phyloP scores from a whole-genome alignment of 129 eudicot genomes.

The Flaveria brownii region DNA sequence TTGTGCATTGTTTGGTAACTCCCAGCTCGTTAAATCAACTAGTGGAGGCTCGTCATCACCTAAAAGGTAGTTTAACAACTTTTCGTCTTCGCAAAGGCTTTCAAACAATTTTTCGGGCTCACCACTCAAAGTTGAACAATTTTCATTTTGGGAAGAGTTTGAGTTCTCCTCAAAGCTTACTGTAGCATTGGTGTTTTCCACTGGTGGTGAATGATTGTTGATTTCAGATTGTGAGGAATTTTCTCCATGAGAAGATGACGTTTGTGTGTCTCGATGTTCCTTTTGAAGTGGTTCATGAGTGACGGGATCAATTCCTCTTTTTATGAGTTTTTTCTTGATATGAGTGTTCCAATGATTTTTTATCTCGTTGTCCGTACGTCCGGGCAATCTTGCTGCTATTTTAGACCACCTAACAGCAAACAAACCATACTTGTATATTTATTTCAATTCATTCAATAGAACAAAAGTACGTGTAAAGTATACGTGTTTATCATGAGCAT shows the following conservation, averaged over 20 bases:
- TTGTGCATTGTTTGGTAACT: conserved; percentile 39
- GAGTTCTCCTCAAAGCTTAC: conserved; percentile 54
- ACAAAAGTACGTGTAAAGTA: no score
- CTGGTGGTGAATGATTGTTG: conserved; percentile 17
- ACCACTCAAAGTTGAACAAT: conserved; percentile 35
- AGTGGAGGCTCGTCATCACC: conserved; percentile 54
- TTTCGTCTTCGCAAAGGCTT: conserved; percentile 55
- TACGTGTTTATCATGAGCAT: no score
- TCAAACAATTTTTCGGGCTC: conserved; percentile 45
- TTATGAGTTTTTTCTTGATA: conserved; percentile 83
- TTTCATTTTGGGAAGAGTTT: conserved; percentile 42
- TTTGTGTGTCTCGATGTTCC: conserved; percentile 28
- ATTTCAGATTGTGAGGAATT: conserved; percentile 32
- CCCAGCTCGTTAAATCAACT: conserved; percentile 56
- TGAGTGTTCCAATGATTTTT: conserved; percentile 97
- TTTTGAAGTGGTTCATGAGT: conserved; percentile 88
- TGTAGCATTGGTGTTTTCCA: conserved; percentile 18
- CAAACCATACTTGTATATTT: background rate
- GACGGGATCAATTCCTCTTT: conserved; percentile 90
- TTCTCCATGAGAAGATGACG: conserved; percentile 27
- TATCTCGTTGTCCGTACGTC: conserved; percentile 90
- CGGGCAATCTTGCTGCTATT: conserved; percentile 82
- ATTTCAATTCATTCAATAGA: no score
- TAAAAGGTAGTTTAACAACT: conserved; percentile 62
- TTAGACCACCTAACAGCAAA: conserved; percentile 77